These are phyloP conservation scores for Colletotrichum australisinense DNA, from an alignment of 2,329 filamentous ascomycete genomes.

Conservation along the genomic window DNA sequence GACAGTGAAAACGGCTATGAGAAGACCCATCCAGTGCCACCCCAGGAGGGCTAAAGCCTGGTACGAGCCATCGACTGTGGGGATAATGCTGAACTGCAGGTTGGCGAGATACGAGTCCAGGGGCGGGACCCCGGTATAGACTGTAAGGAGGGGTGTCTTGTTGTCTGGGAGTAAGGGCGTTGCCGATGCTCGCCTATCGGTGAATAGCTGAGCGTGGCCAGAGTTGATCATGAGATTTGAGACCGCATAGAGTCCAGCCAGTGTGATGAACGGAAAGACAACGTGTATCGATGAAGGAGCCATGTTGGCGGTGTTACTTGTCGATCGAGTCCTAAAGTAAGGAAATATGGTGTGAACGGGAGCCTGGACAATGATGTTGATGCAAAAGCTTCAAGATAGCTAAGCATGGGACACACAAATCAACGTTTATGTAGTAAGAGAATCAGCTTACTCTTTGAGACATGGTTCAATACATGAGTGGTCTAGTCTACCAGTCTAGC, in stretches of 20 bases:
- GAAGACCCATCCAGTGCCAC: conserved; percentile 4
- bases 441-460: neutral
- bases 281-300: neutral
- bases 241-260: conserved; percentile 5
- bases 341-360: neutral
- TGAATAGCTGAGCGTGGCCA: conserved; percentile 1
- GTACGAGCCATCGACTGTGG: neutral
- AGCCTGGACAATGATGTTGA: neutral
- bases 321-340: neutral
- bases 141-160: neutral
- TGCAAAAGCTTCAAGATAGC: neutral
- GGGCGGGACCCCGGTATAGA: neutral
- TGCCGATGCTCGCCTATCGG: neutral
- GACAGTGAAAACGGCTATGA: neutral
- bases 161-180: neutral
- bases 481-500: neutral
- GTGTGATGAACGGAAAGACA: neutral
- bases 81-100: conserved; percentile 5
- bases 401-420: neutral
- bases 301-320: neutral
- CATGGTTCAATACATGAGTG: neutral
- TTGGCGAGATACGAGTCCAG: conserved; percentile 9
- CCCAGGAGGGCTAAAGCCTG: neutral
- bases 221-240: conserved; percentile 5
- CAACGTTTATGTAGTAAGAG: neutral